These are phyloP conservation scores for Citrus unshiu DNA, from an alignment of 345 rosid genomes.

Conservation along the genomic window DNA sequence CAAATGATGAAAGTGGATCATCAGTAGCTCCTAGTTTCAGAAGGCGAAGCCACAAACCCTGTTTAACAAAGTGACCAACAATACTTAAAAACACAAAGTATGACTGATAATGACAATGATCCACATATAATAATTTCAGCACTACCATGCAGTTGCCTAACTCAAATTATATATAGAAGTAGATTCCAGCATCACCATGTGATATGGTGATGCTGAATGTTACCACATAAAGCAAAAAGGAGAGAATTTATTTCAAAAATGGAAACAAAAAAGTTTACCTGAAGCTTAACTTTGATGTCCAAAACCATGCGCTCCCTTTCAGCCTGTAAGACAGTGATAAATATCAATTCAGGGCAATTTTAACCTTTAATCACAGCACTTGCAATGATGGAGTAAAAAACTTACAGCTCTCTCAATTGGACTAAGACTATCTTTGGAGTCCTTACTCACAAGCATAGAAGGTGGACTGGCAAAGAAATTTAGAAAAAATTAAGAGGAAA, in stretches of 20 bases:
- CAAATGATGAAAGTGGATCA: slow-evolving; percentile 99
- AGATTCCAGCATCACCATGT: not conserved
- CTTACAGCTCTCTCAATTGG: slow-evolving; percentile 98
- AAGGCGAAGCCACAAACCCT: slow-evolving; percentile 98
- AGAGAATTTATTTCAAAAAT: not conserved
- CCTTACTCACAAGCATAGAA: slow-evolving; percentile 46
- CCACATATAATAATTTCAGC: not conserved
- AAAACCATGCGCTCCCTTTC: slow-evolving; percentile 98
- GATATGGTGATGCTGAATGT: not conserved
- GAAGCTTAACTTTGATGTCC: slow-evolving; percentile 97
- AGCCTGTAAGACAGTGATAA: slow-evolving; percentile 45
- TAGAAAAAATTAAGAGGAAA: slow-evolving; percentile 1
- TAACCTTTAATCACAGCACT: slow-evolving; percentile 8
- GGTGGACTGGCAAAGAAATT: slow-evolving; percentile 60
- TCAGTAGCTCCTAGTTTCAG: slow-evolving; percentile 82
- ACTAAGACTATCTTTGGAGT: slow-evolving; percentile 60
- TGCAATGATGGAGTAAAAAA: slow-evolving; percentile 28
- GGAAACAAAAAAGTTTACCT: slow-evolving; percentile 42
- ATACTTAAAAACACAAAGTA: slow-evolving; percentile 5
- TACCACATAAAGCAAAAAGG: not conserved
- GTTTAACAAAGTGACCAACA: slow-evolving; percentile 18
- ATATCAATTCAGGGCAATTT: slow-evolving; percentile 5
- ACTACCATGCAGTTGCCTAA: not conserved
- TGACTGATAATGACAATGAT: not conserved
- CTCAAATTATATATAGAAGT: not conserved